Conservation (phyloP, 805 yeast species). For the Candida takata region DNA sequence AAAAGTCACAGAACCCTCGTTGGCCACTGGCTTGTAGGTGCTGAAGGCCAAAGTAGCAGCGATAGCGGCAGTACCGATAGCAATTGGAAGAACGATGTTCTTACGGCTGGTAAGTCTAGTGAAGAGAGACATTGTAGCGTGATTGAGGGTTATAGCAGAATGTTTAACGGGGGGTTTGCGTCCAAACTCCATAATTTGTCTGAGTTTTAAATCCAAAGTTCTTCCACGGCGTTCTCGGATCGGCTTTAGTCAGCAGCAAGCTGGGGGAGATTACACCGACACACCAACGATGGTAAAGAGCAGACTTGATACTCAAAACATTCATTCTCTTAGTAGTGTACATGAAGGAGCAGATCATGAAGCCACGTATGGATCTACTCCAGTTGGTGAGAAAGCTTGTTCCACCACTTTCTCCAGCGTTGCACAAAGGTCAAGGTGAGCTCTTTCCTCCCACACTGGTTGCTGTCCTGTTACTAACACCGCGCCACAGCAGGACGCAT, state of each 20-base stretch:
- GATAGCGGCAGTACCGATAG: conserved; percentile 43
- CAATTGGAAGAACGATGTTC: conserved; percentile 28
- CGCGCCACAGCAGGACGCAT: conserved; percentile 55
- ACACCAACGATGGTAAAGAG: too few relatives aligned
- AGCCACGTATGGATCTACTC: conserved; percentile 32
- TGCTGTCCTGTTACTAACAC: background rate
- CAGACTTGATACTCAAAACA: too few relatives aligned
- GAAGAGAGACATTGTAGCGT: conserved; percentile 21
- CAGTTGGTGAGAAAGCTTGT: conserved; percentile 46
- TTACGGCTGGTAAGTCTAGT: conserved; percentile 18
- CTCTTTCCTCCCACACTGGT: conserved; percentile 1
- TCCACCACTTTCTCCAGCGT: conserved; percentile 66
- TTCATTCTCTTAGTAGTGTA: too few relatives aligned
- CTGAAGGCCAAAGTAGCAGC: conserved; percentile 28
- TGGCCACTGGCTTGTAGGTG: conserved; percentile 27
- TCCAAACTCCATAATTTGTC: too few relatives aligned
- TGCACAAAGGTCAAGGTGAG: conserved; percentile 80
- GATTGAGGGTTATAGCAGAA: too few relatives aligned
- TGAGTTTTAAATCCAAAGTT: too few relatives aligned
- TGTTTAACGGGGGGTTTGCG: too few relatives aligned
- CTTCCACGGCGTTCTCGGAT: too few relatives aligned
- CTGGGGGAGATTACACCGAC: too few relatives aligned
- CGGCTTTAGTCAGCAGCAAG: too few relatives aligned
- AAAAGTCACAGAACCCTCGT: conserved; percentile 42
- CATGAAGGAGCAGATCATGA: too few relatives aligned